Percentiles rank a stretch among this genome's conserved stretches.
These are phyloP conservation scores for Dendrocalamus latiflorus DNA, from an alignment of 202 grass and related monocot genomes.

Conservation along the genomic window DNA sequence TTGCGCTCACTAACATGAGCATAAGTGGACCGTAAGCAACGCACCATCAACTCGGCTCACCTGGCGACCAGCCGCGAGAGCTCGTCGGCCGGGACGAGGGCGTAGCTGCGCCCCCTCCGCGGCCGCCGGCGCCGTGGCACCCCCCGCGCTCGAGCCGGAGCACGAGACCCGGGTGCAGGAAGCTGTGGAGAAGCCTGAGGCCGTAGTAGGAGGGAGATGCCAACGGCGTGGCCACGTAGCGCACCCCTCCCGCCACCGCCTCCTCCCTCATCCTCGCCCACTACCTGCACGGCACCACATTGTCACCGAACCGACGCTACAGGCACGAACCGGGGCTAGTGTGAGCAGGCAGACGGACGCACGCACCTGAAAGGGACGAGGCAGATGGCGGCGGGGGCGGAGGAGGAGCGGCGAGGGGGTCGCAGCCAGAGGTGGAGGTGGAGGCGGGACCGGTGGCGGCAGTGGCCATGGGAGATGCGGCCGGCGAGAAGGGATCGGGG, in stretches of 20 bases:
- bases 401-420: no score
- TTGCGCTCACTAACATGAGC: no score
- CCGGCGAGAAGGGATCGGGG: conserved; percentile 44
- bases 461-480: no score
- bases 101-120: conserved; percentile 58
- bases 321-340: neutral
- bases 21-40: no score
- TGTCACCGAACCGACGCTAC: no score
- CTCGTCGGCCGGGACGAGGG: conserved; percentile 66
- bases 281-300: conserved; percentile 57
- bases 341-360: neutral
- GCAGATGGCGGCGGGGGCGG: conserved; percentile 58
- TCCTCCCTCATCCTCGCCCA: no score
- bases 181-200: conserved; percentile 77
- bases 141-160: conserved; percentile 68
- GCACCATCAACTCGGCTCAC: conserved; percentile 19
- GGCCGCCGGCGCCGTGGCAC: neutral
- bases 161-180: conserved; percentile 89
- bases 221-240: conserved; percentile 63
- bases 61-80: conserved; percentile 54
- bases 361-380: conserved; percentile 70
- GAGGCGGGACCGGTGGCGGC: conserved; percentile 56
- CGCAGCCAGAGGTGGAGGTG: conserved; percentile 33
- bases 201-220: conserved; percentile 82
- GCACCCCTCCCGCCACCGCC: conserved; percentile 49